Conservation (phyloP, 495 filamentous ascomycete species). For the Neurospora sp. region DNA sequence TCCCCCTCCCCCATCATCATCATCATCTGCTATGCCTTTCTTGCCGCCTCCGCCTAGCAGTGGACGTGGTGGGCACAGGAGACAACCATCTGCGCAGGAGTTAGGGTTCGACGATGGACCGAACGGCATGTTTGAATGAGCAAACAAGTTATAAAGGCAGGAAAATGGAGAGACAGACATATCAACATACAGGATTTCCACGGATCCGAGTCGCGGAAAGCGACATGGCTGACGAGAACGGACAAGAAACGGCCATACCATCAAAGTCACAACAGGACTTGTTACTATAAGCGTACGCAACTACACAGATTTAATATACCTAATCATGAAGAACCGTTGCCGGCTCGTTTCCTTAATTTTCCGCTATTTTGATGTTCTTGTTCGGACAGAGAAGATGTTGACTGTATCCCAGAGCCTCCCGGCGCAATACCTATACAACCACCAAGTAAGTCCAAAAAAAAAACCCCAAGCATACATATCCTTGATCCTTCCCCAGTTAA, state of each 20-base stretch:
- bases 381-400: not conserved
- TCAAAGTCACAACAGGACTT: not conserved
- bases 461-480: not conserved
- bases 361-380: not conserved
- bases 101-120: constrained; percentile 57
- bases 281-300: not conserved
- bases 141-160: not conserved
- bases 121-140: constrained; percentile 49
- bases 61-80: constrained; percentile 42
- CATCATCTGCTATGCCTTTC: constrained; percentile 8
- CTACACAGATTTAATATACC: not conserved
- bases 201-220: not conserved
- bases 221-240: not conserved
- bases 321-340: not conserved
- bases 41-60: constrained; percentile 52
- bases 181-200: not conserved
- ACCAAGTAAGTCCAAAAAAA: not conserved
- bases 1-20: constrained; percentile 33
- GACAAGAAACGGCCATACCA: not conserved
- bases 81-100: constrained; percentile 38
- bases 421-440: not conserved
- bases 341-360: not conserved
- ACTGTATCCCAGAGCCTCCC: not conserved
- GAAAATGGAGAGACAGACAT: not conserved
- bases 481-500: not conserved